Evolutionary conservation across 306 rosid genomes (phyloP), one percentile per base, ranked within the genome.

Genomic region (Cyamopsis tetragonoloba): DNA sequence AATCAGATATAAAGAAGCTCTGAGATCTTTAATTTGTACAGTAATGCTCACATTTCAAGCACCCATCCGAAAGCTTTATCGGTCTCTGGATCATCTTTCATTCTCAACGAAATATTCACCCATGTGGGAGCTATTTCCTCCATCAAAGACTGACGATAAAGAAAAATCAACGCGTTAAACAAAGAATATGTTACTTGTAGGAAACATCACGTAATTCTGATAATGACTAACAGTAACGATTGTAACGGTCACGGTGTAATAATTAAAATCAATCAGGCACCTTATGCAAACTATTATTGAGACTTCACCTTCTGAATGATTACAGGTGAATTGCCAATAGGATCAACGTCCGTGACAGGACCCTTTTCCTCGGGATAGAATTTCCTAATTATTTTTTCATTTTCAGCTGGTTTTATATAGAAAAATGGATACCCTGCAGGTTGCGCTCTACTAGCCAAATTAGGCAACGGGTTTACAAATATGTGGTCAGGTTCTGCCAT

Each of bases 41-140:
- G 19, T 23, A 62, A 53, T 72, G 80, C 98, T 89, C 66, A 91
- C 98, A 91, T 91, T 82, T 91, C 96, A 73, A 88, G 98, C 80
- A 89, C 98, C 98, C 96, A 91, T 76, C 98, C 98, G 43, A 91
- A 91, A 74, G 89, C 78, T 85, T 91, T 87, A 79, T 91, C 98
- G 0, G 98, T 85, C 74, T 82, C 86, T 2, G 68, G 77, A 67
- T 91, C 98, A 60, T 88, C 92, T 80, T 91, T 91, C 96, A 91
- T 91, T 80, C 71, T 80, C 86, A 91, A 75, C 6, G 98, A 91
- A 66, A 89, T 13, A 53, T 91, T 91, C 80, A 91, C 98, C 98
- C 98, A 91, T 2, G 98, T 88, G n/a, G 98, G 98, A 77, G 98
- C 90, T 75, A 91, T 91, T 46, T 91, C 98, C 86, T 91, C 96